These are phyloP conservation scores for Begonia fuchsioides DNA, from an alignment of 306 rosid genomes.

Conservation along the genomic window DNA sequence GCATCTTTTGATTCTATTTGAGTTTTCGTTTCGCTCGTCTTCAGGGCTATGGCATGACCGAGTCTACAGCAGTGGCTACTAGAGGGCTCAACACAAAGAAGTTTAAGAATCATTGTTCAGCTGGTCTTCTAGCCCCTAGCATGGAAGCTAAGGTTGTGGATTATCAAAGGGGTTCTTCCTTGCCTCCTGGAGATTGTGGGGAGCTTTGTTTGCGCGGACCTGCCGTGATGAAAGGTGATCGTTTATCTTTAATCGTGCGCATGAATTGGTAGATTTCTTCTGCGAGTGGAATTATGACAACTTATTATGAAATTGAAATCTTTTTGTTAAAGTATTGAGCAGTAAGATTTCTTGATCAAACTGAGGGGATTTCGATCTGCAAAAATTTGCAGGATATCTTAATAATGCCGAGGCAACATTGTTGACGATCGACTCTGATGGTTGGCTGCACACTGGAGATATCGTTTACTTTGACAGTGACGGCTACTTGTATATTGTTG, in stretches of 20 bases:
- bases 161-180: conserved; percentile 32
- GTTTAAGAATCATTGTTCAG: conserved; percentile 39
- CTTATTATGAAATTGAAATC: too few relatives aligned
- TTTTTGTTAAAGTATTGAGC: too few relatives aligned
- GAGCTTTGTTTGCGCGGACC: conserved; percentile 90
- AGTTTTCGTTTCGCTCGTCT: background rate
- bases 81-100: conserved; percentile 65
- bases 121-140: conserved; percentile 83
- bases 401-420: conserved; percentile 50
- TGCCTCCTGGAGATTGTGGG: conserved; percentile 65
- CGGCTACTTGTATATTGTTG: conserved; percentile 48
- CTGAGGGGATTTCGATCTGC: background rate
- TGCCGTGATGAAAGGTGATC: conserved; percentile 53
- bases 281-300: background rate
- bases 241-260: too few relatives aligned
- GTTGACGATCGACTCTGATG: conserved; percentile 45
- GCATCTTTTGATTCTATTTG: background rate
- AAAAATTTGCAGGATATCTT: conserved; percentile 49
- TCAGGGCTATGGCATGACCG: conserved; percentile 94
- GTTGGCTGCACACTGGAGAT: conserved; percentile 79
- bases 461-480: conserved; percentile 54
- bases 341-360: too few relatives aligned
- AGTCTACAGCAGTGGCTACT: conserved; percentile 69
- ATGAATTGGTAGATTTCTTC: background rate
- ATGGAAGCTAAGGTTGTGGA: conserved; percentile 76